phyloP scores from a whole-genome alignment of 176 grass and related monocot species.

The Oryza glaberrima region DNA sequence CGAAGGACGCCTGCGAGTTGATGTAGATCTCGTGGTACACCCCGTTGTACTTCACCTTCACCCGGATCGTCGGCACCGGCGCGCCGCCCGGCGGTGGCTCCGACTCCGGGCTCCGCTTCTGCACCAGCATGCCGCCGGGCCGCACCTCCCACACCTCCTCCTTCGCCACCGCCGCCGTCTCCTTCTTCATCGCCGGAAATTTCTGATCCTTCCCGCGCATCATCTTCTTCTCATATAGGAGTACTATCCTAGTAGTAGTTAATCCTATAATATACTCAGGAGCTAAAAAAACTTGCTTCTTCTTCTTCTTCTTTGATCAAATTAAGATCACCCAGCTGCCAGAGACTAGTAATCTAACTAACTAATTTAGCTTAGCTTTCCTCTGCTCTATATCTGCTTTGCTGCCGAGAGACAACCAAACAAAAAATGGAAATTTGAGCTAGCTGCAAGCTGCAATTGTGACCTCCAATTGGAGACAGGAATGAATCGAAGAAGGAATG shows the following conservation, averaged over 20 bases:
- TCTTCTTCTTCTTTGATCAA: neutral
- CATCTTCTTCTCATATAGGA: conserved; percentile 40
- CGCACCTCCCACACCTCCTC: conserved; percentile 89
- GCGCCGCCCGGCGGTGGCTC: conserved; percentile 51
- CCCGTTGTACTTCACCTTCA: conserved; percentile 92
- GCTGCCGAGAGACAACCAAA: neutral
- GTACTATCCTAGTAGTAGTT: neutral
- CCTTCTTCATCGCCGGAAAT: conserved; percentile 50
- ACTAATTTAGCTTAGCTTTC: neutral
- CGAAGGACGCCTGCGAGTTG: conserved; percentile 85
- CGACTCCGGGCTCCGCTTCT: conserved; percentile 70
- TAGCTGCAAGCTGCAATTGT: neutral
- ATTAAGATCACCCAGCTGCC: neutral
- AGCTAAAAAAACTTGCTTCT: neutral
- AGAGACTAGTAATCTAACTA: neutral
- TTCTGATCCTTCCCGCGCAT: conserved; percentile 62
- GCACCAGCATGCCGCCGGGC: conserved; percentile 94
- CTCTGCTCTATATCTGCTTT: neutral
- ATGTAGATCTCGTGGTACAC: conserved; percentile 92
- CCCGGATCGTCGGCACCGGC: conserved; percentile 79
- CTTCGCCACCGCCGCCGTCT: conserved; percentile 30
- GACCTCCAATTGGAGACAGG: conserved; percentile 29
- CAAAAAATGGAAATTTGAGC: neutral
- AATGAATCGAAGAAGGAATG: neutral
- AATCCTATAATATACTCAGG: neutral